Percentiles rank a stretch among this genome's conserved stretches.
Evolutionary conservation across 768 basidiomycete genomes (phyloP).

Genomic region (Ramaria rubella): DNA sequence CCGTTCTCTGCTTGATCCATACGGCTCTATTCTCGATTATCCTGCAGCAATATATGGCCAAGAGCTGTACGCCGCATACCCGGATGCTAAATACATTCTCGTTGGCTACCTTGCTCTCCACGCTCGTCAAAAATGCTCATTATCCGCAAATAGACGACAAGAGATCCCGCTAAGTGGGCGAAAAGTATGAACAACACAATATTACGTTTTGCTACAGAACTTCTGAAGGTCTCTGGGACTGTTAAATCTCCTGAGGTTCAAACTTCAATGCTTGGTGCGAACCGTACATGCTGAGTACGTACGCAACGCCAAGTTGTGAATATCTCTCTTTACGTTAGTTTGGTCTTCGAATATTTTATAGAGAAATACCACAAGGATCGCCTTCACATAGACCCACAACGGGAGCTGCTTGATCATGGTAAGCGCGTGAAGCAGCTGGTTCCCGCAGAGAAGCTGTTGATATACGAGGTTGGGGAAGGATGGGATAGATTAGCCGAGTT

Average conservation of each 20-base stretch:
- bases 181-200: conserved; percentile 4
- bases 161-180: conserved; percentile 4
- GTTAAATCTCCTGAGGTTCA: background rate
- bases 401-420: conserved; percentile 1
- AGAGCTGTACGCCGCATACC: conserved; percentile 1
- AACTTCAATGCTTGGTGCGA: background rate
- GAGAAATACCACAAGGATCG: background rate
- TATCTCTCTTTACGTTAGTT: background rate
- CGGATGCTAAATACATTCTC: conserved; percentile 8
- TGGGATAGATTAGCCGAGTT: conserved; percentile 2
- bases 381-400: background rate
- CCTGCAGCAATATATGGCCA: background rate
- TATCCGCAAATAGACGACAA: background rate
- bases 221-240: background rate
- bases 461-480: conserved; percentile 4
- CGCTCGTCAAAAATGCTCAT: background rate
- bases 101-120: background rate
- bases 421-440: conserved; percentile 1
- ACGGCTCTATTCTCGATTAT: background rate
- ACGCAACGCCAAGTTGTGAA: background rate
- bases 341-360: background rate
- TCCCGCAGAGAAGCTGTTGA: conserved; percentile 1
- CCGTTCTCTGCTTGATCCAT: background rate
- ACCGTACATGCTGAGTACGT: background rate
- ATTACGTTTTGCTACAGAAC: background rate